Evolutionary conservation across 768 basidiomycete genomes (phyloP).

Genomic region (Megacollybia marginata): DNA sequence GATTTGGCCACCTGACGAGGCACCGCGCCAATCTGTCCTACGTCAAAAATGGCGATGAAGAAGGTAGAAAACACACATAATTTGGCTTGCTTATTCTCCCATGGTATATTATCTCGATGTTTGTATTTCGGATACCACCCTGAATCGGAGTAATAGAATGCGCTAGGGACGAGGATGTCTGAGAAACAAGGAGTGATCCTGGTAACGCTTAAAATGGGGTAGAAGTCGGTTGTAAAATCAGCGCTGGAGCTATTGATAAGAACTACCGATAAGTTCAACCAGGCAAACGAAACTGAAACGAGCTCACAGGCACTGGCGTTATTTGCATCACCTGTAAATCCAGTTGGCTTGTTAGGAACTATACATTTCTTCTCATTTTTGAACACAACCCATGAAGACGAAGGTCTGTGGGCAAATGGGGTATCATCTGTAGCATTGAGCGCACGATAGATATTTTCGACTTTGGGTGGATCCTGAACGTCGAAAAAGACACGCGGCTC

Average conservation of each 20-base stretch:
- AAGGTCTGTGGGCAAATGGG: slow-evolving; percentile 10
- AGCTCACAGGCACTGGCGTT: slow-evolving; percentile 11
- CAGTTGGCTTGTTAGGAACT: slow-evolving; percentile 5
- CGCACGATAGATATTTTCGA: not conserved
- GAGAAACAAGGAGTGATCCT: slow-evolving; percentile 7
- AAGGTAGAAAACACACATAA: not conserved
- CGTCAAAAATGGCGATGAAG: not conserved
- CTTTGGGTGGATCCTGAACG: slow-evolving; percentile 1
- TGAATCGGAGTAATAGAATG: slow-evolving; percentile 2
- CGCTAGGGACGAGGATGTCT: slow-evolving; percentile 13
- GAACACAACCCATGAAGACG: slow-evolving; percentile 7
- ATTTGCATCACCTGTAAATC: slow-evolving; percentile 9
- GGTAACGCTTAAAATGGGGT: slow-evolving; percentile 4
- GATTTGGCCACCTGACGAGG: slow-evolving; percentile 8
- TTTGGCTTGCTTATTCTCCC: not conserved
- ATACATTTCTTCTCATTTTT: slow-evolving; percentile 9
- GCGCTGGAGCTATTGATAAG: slow-evolving; percentile 10
- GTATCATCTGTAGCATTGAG: slow-evolving; percentile 7
- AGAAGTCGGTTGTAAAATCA: slow-evolving; percentile 11
- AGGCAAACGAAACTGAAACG: not conserved
- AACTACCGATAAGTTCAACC: slow-evolving; percentile 2
- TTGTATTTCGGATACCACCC: not conserved
- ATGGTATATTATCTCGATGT: not conserved
- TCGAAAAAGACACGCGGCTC: slow-evolving; percentile 13
- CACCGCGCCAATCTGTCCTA: slow-evolving; percentile 10